Evolutionary conservation across 2,329 filamentous ascomycete genomes (phyloP), one percentile per base, ranked within the genome.

Genomic region (Sphaerostilbella broomeana): DNA sequence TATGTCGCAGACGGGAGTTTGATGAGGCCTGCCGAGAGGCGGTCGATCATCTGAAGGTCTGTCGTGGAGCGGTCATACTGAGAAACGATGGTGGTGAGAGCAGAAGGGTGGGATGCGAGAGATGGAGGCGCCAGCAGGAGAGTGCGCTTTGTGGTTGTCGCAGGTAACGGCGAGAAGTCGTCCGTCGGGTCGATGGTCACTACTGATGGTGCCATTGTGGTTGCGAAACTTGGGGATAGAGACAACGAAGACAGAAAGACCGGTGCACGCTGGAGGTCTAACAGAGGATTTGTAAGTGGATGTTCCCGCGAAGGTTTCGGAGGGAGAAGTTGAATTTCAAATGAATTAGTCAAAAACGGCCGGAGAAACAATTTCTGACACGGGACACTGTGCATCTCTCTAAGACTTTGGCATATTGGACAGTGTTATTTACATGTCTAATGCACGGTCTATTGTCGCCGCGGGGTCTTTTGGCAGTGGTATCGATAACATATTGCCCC

Each of bases 11-110:
- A 52, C 1, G 89, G 84, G 0, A 98, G 79, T 6, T 79, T 70
- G 42, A 92, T 86, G 25, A 95, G 72, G 46, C 87, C 87, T 24
- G 85, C 77, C 2, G 85, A 79, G 27, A 98, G 76, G 36, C 92
- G 86, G 67, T 98, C 92, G 46, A 98, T 84, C 92, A 98, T 98
- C 63, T 97, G 92, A 38, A 98, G 73, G 58, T 98, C 92, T 46
- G 88, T 90, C 31, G 75, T 70, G 47, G 73, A 68, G 57, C 87
- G 82, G 61, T 92, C 80, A 67, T 86, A 80, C 42, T 78, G 69
- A 43, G 79, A 71, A 54, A 94, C 77, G 46, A 92, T 71, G 50
- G 70, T 68, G 48, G 79, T 75, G 49, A 97, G 73, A 53, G 79
- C 79, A 50, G 86, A 81, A 51, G 89, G 86, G 63, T 94, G 84